Evolutionary conservation across 305 asterid genomes (phyloP).

Genomic region (Fraxinus greggii): DNA sequence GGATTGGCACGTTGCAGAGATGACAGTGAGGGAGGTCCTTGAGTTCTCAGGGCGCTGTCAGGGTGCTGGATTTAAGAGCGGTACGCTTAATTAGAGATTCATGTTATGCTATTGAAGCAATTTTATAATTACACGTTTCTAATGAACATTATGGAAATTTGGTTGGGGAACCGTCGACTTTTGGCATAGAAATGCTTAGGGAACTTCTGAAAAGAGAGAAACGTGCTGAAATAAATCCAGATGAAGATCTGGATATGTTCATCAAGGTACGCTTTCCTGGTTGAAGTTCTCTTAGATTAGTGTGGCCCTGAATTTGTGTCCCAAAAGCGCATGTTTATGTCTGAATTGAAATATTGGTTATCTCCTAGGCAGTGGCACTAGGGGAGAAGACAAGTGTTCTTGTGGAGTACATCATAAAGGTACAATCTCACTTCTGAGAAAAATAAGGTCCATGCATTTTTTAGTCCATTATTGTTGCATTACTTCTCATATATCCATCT

Average conservation of each 20-base stretch:
- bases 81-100: slow-evolving; percentile 35
- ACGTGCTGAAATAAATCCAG: slow-evolving; percentile 59
- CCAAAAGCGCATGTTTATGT: slow-evolving; percentile 6
- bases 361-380: slow-evolving; percentile 82
- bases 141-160: slow-evolving; percentile 14
- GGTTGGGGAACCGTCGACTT: slow-evolving; percentile 3
- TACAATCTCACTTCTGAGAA: slow-evolving; percentile 27
- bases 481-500: slow-evolving; percentile 30
- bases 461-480: not conserved
- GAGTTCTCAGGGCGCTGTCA: slow-evolving; percentile 68
- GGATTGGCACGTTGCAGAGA: slow-evolving; percentile 73
- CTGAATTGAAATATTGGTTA: slow-evolving; percentile 37
- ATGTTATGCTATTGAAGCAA: slow-evolving; percentile 8
- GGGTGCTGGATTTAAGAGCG: slow-evolving; percentile 62
- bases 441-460: slow-evolving; percentile 7
- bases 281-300: slow-evolving; percentile 19
- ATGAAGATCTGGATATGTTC: slow-evolving; percentile 61
- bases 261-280: slow-evolving; percentile 55
- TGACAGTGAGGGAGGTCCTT: slow-evolving; percentile 82
- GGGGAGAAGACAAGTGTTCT: slow-evolving; percentile 69
- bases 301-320: not conserved
- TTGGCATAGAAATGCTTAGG: slow-evolving; percentile 56
- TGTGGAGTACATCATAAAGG: slow-evolving; percentile 83
- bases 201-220: slow-evolving; percentile 74
- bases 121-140: not conserved